Percentiles rank a stretch among this genome's conserved stretches.
phyloP scores from a whole-genome alignment of 345 rosid species.

The Raphanus sativus region DNA sequence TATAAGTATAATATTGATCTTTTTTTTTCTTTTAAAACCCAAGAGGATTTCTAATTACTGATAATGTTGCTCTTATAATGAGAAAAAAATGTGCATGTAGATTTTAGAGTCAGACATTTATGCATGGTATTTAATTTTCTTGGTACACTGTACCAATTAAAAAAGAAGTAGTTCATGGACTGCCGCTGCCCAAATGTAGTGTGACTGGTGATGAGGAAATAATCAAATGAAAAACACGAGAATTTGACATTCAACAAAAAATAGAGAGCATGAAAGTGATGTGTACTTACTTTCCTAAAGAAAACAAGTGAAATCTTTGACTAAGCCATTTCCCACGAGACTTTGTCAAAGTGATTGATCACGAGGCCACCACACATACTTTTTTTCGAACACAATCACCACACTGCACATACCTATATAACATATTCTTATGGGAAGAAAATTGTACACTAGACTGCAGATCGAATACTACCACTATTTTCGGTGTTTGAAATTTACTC shows the following conservation, averaged over 20 bases:
- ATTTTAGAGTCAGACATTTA: constrained; percentile 27
- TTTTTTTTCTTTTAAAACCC: no score
- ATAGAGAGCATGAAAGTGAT: constrained; percentile 33
- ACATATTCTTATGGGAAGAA: neutral
- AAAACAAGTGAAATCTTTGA: constrained; percentile 35
- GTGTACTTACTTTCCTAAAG: constrained; percentile 27
- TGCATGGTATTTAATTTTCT: constrained; percentile 22
- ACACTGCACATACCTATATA: no score
- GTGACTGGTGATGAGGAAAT: neutral
- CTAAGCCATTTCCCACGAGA: constrained; percentile 30
- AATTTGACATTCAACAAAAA: constrained; percentile 38
- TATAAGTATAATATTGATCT: no score
- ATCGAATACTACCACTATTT: no score
- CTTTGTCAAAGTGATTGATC: constrained; percentile 38
- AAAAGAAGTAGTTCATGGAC: constrained; percentile 18
- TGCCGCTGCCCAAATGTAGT: neutral
- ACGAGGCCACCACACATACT: constrained; percentile 36
- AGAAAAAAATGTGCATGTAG: neutral
- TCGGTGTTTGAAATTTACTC: no score
- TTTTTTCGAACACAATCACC: no score
- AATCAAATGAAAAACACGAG: neutral
- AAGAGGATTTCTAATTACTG: no score
- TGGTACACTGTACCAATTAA: constrained; percentile 28
- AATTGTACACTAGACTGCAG: no score
- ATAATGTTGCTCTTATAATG: no score